Evolutionary conservation across 164 flowering plant species (phyloP).

Genomic region (Chloranthus sessilifolius): DNA sequence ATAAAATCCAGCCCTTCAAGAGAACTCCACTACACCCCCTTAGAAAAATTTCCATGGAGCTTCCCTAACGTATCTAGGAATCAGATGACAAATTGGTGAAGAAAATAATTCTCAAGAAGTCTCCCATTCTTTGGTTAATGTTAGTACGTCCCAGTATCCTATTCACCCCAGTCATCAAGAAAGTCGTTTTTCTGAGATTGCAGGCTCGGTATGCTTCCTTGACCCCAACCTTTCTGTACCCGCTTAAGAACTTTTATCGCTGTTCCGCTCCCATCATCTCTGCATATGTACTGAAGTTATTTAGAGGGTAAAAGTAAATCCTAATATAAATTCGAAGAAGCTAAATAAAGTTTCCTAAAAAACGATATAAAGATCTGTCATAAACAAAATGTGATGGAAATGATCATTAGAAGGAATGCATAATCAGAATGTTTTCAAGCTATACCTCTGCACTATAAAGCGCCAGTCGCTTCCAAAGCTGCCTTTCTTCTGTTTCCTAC

Average conservation of each 20-base stretch:
- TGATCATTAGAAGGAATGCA: neutral
- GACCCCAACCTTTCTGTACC: constrained; percentile 88
- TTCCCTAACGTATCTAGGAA: too few relatives aligned
- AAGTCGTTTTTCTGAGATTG: constrained; percentile 36
- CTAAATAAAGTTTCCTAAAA: neutral
- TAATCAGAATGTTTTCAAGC: neutral
- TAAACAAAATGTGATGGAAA: too few relatives aligned
- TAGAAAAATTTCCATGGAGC: too few relatives aligned
- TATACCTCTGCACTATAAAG: constrained; percentile 66
- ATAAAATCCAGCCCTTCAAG: too few relatives aligned
- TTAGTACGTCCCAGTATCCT: too few relatives aligned
- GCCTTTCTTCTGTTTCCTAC: constrained; percentile 20
- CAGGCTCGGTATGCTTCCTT: constrained; percentile 43
- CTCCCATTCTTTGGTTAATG: too few relatives aligned
- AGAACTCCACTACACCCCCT: too few relatives aligned
- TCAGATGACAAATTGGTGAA: too few relatives aligned
- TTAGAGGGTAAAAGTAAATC: neutral
- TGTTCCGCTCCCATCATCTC: constrained; percentile 84
- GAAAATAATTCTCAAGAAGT: too few relatives aligned
- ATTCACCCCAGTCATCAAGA: constrained; percentile 41
- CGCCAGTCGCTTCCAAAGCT: constrained; percentile 46
- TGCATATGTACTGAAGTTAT: constrained; percentile 18
- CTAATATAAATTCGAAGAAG: neutral
- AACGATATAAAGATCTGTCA: neutral
- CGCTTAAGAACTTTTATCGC: constrained; percentile 61